Evolutionary conservation across 2,329 filamentous ascomycete genomes (phyloP), one percentile per base, ranked within the genome.

Genomic region (Aspergillus luchuensis): DNA sequence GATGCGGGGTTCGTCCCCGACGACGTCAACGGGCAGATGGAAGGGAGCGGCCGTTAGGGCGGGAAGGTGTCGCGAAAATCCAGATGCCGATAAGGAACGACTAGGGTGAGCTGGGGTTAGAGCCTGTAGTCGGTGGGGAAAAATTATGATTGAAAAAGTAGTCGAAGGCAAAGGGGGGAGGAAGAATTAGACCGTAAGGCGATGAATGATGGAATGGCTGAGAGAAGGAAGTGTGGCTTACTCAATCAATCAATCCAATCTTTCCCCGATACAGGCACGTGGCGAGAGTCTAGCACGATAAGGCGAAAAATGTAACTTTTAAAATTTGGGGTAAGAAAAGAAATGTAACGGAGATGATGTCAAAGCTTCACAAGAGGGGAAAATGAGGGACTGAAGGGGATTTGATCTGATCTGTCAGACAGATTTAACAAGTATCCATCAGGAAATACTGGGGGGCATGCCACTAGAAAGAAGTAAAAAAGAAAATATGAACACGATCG

Each of bases 1-100:
- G 53, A 63, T 69, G 67, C 64, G 67, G 67, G 67, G 67, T 69
- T 58, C 50, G 56, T 60, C 63, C 61, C 52, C 61, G 43, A 36
- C 56, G 59, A 57, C 60, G 63, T 60, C 47, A 61, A 58, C 58
- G 49, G 43, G 51, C 49, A 58, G 43, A 53, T 54, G 38, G 17
- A 15, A 45, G 13, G 38, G 25, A 45, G 25, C 52, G 38, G 52
- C 28, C 28, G 52, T 43, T 45, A 15, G 33, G 21, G 41, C 28
- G 39, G 30, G 45, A 19, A 52, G 47, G 13, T 17, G 56, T 8
- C 48, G 33, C 17, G 39, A 30, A 17, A 30, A 50, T 30, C 47
- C 10, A 50, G 47, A 33, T 50, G 28, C 47, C 53, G 39, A 56
- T 56, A 65, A 63, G 56, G 63, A 66, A 61, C 45, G 64, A 63